Base-by-base conservation (phyloP, 108 stramenopile species). In the Cyclotella atomus region DNA sequence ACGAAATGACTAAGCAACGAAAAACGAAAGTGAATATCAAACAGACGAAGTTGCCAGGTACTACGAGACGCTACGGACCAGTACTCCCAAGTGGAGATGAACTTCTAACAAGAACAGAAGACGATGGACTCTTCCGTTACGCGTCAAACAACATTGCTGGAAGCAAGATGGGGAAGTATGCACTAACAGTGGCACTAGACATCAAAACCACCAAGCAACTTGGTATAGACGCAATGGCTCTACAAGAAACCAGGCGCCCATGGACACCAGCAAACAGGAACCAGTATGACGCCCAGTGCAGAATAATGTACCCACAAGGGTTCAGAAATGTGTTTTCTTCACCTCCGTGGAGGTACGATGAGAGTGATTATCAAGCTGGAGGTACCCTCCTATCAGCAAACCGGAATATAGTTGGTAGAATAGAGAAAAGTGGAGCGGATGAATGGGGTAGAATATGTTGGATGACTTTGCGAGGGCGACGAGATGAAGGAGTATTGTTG, bases 381-480 rank as follows among this genome's bases (percentile, higher is more conserved):
- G 47, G 47, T 15, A 49, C 14, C 17, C 47, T 49, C n/a, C 14
- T 49, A 3, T n/a, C 17, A n/a, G 19, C 19, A 15, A 8, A 49
- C 19, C 4, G 14, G 17, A n/a, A n/a, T 49, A 49, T 4, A n/a
- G 17, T 20, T n/a, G 47, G 47, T 17, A 49, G 47, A n/a, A 20
- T 49, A 49, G 47, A n/a, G n/a, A 55, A 43, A 2, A 12, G 7
- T 17, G 47, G 19, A 4, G 7, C 19, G 19, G 60, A 70, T 32
- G 60, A 60, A 44, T 71, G 53, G 23, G 68, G 68, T 3, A n/a
- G 68, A 1, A 55, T 56, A 16, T 19, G 10, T 7, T 68, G 68
- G 68, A 23, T 55, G 1, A 41, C 53, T 12, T 2, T 68, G 0
- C 30, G 20, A 0, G 68, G 68, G 2, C 3, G 35, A 27, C 20